A percentile compares a stretch with the other conserved stretches of the same genome.
phyloP scores from a whole-genome alignment of 2,329 filamentous ascomycete species.

The Talaromyces sp. region DNA sequence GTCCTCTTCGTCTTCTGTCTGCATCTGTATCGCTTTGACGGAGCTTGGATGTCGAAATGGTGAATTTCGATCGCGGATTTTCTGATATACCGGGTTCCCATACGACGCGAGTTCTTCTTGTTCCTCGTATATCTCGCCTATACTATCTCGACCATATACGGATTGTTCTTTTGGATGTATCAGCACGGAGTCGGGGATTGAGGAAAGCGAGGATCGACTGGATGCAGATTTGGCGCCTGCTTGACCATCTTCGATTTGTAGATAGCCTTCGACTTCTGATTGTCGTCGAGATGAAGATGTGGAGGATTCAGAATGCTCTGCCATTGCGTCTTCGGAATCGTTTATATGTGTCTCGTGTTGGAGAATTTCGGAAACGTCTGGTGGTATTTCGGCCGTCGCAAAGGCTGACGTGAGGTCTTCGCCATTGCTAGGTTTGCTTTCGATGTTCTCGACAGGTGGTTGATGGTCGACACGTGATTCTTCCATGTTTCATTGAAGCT shows the following conservation, averaged over 20 bases:
- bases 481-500: constrained; percentile 4
- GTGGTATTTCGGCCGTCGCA: constrained; percentile 18
- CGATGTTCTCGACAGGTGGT: not conserved
- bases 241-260: constrained; percentile 1
- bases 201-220: constrained; percentile 44
- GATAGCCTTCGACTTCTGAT: constrained; percentile 7
- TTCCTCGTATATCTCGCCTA: constrained; percentile 17
- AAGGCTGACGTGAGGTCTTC: constrained; percentile 7
- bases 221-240: constrained; percentile 27
- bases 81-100: constrained; percentile 25
- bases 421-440: not conserved
- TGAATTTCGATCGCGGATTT: constrained; percentile 24
- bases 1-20: constrained; percentile 41
- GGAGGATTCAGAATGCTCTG: constrained; percentile 4
- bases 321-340: not conserved
- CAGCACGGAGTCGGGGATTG: constrained; percentile 41
- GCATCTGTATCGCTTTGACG: constrained; percentile 46
- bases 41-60: constrained; percentile 49
- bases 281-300: constrained; percentile 17
- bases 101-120: constrained; percentile 11
- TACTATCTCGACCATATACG: constrained; percentile 3
- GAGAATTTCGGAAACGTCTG: constrained; percentile 12
- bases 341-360: not conserved
- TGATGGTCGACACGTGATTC: not conserved
- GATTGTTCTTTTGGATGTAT: constrained; percentile 30